Evolutionary conservation across 2,329 filamentous ascomycete species (phyloP).

Genomic region (Penicillium sp.): DNA sequence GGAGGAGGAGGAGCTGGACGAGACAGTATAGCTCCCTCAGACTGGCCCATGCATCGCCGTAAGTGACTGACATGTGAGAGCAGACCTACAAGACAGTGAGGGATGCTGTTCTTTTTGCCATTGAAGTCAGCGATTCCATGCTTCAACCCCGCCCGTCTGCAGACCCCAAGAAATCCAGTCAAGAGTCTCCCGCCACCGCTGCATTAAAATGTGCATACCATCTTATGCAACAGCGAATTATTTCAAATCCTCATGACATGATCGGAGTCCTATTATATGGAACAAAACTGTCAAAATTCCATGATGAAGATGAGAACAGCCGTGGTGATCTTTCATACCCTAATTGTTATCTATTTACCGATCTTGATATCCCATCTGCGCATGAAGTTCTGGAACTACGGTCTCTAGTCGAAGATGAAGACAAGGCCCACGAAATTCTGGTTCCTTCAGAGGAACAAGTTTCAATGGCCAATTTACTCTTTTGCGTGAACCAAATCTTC

Average conservation of each 20-base stretch:
- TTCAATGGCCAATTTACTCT: slow-evolving; percentile 86
- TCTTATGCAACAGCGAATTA: slow-evolving; percentile 97
- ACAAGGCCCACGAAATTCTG: slow-evolving; percentile 71
- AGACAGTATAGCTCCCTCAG: slow-evolving; percentile 38
- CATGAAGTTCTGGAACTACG: slow-evolving; percentile 83
- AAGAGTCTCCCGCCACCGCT: slow-evolving; percentile 77
- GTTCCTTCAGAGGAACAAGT: slow-evolving; percentile 70
- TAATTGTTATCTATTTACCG: slow-evolving; percentile 88
- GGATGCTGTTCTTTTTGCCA: slow-evolving; percentile 97
- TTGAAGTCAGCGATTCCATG: slow-evolving; percentile 91
- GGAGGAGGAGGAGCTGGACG: slow-evolving; percentile 54
- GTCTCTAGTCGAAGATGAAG: slow-evolving; percentile 76
- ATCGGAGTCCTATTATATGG: slow-evolving; percentile 94
- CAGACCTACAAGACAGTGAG: slow-evolving; percentile 90
- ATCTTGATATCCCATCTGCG: slow-evolving; percentile 85
- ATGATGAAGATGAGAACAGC: slow-evolving; percentile 65
- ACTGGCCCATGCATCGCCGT: not conserved
- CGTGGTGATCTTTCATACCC: slow-evolving; percentile 72
- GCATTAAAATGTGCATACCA: slow-evolving; percentile 93
- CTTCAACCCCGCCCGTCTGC: slow-evolving; percentile 67
- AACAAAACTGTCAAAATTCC: slow-evolving; percentile 81
- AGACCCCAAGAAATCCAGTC: slow-evolving; percentile 75
- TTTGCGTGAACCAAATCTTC: slow-evolving; percentile 95
- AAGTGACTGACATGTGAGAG: slow-evolving; percentile 3
- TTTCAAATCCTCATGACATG: slow-evolving; percentile 94